Evolutionary conservation across 192 early-diverging fungal genomes (phyloP).

Genomic region (Chytriomyces hyalinus): DNA sequence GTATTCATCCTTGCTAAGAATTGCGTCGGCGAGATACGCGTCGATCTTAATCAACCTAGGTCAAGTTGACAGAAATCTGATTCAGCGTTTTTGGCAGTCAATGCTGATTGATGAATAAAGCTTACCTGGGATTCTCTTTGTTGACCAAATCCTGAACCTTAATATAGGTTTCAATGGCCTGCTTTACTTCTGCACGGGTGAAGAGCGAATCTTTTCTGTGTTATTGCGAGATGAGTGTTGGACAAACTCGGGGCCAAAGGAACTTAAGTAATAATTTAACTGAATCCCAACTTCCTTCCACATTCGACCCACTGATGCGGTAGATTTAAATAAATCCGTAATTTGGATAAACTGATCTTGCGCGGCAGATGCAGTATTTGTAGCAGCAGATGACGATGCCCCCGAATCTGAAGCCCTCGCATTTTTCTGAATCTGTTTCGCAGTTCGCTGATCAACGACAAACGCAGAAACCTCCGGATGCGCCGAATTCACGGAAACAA

Average conservation of each 20-base stretch:
- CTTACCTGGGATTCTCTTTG: conserved; percentile 13
- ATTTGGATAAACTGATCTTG: conserved; percentile 32
- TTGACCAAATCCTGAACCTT: conserved; percentile 65
- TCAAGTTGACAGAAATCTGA: conserved; percentile 29
- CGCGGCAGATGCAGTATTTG: neutral
- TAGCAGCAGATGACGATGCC: conserved; percentile 1
- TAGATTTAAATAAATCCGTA: conserved; percentile 40
- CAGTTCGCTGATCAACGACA: neutral
- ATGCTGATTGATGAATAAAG: conserved; percentile 6
- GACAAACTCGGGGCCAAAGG: too few species aligned
- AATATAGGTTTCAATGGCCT: conserved; percentile 68
- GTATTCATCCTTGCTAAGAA: conserved; percentile 73
- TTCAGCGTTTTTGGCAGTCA: conserved; percentile 27
- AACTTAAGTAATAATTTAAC: conserved; percentile 14
- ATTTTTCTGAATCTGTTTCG: conserved; percentile 13
- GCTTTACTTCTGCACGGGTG: conserved; percentile 62
- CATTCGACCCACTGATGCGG: conserved; percentile 25
- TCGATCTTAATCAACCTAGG: conserved; percentile 69
- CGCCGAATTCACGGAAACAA: neutral
- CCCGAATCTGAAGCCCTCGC: neutral
- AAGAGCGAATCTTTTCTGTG: conserved; percentile 62
- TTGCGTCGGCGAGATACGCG: conserved; percentile 64
- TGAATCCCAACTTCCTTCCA: conserved; percentile 42
- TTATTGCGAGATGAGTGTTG: neutral
- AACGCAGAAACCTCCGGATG: conserved; percentile 18